Base-by-base conservation (phyloP, 495 filamentous ascomycete genomes). In the Podospora pseudoanserina region DNA sequence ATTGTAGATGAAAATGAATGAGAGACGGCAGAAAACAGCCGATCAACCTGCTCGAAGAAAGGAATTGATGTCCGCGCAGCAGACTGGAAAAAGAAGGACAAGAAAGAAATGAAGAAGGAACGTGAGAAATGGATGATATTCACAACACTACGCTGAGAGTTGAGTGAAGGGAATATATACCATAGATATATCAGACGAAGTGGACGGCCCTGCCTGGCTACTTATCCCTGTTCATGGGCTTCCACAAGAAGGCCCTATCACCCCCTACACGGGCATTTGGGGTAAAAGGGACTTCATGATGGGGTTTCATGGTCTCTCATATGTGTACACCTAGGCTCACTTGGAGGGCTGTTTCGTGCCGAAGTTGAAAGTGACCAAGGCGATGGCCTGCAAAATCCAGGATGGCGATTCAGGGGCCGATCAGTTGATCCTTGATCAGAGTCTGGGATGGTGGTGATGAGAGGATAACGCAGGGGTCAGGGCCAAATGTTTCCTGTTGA, bases 41-140 rank as follows among this genome's bases (percentile, higher is more conserved):
- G 39, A 49, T 27, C 65, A 66, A 26, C 57, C 44, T 49, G 49
- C 39, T 30, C 32, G 61, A 26, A 30, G 73, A 76, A 71, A 64
- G 27, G 73, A 73, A 73, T 65, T 70, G 67, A 77, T 73, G 64
- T 73, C 77, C 67, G 76, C 75, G 70, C 77, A 79, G 72, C 77
- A 79, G 71, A 70, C 67, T 68, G 66, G 30, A 65, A 55, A 62
- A 62, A 56, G 59, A 68, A 65, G 57, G 44, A 65, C 62, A 53
- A 26, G 53, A 64, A 66, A 53, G 65, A 69, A 60, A 68, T 65
- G 69, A 67, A 60, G 23, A 63, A 75, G 64, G 54, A 34, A 68
- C 4, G 68, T 73, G 68, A 65, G 58, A 65, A 73, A 66, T 32
- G 69, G 68, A 67, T 55, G 73, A 78, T 72, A 74, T 75, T 72